Conservation (phyloP, 2,329 filamentous ascomycete species). For the Drechslerella dactyloides region DNA sequence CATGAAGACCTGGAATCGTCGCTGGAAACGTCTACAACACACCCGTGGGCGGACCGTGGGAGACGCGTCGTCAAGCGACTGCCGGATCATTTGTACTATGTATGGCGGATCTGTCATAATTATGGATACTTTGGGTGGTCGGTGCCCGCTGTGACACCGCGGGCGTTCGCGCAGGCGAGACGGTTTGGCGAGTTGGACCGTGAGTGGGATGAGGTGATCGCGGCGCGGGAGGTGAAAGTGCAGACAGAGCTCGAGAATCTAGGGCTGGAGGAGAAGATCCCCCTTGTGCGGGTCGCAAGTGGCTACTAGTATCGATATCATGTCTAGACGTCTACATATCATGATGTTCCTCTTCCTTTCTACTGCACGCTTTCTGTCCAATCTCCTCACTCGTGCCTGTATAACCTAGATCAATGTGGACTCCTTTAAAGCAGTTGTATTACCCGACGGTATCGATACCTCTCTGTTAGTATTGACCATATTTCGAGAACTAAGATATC, state of each 20-base stretch:
- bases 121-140: slow-evolving; percentile 48
- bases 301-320: slow-evolving; percentile 7
- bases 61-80: slow-evolving; percentile 8
- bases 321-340: background rate
- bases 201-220: slow-evolving; percentile 45
- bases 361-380: no score
- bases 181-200: slow-evolving; percentile 37
- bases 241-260: slow-evolving; percentile 23
- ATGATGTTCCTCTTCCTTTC: no score
- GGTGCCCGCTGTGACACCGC: slow-evolving; percentile 17
- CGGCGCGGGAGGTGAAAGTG: slow-evolving; percentile 26
- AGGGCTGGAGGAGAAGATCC: slow-evolving; percentile 30
- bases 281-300: slow-evolving; percentile 31
- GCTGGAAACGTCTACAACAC: slow-evolving; percentile 12
- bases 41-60: slow-evolving; percentile 27
- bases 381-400: no score
- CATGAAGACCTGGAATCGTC: background rate
- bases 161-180: slow-evolving; percentile 23
- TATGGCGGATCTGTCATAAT: slow-evolving; percentile 45
- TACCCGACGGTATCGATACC: no score
- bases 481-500: no score
- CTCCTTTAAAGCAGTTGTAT: no score
- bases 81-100: slow-evolving; percentile 45
- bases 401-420: no score
- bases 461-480: no score